Base-by-base conservation (phyloP, 306 rosid species). In the Gillenia trifoliata region DNA sequence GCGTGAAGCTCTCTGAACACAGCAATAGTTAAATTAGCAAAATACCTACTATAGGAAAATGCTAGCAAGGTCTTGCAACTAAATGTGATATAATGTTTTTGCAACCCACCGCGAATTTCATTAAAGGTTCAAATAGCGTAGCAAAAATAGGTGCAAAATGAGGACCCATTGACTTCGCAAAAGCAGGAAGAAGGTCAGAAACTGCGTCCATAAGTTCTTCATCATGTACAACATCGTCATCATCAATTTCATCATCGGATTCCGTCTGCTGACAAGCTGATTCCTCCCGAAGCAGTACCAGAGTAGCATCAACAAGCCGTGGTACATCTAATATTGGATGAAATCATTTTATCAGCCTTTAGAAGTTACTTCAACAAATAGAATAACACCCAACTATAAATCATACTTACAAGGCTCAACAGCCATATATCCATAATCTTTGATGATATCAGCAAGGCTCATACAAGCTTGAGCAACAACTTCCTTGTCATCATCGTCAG, bases 141-240 rank as follows among this genome's bases (percentile, higher is more conserved):
- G 87, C 92, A 83, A 95, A 90, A 50, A 90, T 90, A 64, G 98
- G 89, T 76, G 92, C 98, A 79, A 95, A 95, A 75, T 92, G 92
- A 83, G 92, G 82, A 76, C 99, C 97, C 99, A 95, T 89, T 71
- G 93, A 73, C 88, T 92, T 92, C 19, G 99, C 99, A 81, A 90
- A 88, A 68, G 96, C 98, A 68, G 99, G 99, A 73, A 90, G 96
- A 65, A 92, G 93, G 82, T 95, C 99, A 71, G 96, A 92, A 78
- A 95, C 98, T 40, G 98, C 98, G 73, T 95, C 99, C 98, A 95
- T 92, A 38, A 95, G 97, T 40, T 90, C 89, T 88, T 92, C 98
- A 70, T 95, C 96, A 11, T 92, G 99, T 69, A 80, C 72, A 71
- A 89, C 73, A 80, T 88, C 98, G 73, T 81, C 97, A 29, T 92